Evolutionary conservation across 257 asterid species (phyloP).

Genomic region (Solanum tarapatanum): DNA sequence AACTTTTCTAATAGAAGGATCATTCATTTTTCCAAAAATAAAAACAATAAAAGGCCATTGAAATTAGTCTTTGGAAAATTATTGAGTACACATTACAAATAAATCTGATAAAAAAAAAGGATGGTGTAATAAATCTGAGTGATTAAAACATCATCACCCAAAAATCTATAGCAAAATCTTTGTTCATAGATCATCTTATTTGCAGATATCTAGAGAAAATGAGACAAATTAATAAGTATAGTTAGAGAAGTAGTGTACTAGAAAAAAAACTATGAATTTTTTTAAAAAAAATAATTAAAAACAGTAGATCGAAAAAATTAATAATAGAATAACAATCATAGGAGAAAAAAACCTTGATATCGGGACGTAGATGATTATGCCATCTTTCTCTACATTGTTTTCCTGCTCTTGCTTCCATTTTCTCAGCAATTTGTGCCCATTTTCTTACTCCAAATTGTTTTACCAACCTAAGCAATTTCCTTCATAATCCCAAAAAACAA

Average conservation of each 20-base stretch:
- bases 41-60: background rate
- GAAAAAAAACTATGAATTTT: background rate
- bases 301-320: background rate
- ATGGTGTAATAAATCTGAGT: background rate
- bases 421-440: constrained; percentile 65
- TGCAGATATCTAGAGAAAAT: background rate
- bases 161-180: background rate
- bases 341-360: constrained; percentile 48
- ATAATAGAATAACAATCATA: background rate
- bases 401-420: constrained; percentile 55
- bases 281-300: background rate
- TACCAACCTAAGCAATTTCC: constrained; percentile 49
- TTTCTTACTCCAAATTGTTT: constrained; percentile 50
- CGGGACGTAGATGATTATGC: constrained; percentile 74
- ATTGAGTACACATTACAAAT: background rate
- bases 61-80: background rate
- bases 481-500: background rate
- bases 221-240: background rate
- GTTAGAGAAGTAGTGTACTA: background rate
- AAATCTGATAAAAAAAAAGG: background rate
- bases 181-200: background rate
- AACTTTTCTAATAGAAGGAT: background rate
- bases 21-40: background rate
- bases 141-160: background rate
- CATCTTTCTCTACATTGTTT: constrained; percentile 89